Evolutionary conservation across 805 yeast genomes (phyloP).

Genomic region (Metschnikowia amazonensis): DNA sequence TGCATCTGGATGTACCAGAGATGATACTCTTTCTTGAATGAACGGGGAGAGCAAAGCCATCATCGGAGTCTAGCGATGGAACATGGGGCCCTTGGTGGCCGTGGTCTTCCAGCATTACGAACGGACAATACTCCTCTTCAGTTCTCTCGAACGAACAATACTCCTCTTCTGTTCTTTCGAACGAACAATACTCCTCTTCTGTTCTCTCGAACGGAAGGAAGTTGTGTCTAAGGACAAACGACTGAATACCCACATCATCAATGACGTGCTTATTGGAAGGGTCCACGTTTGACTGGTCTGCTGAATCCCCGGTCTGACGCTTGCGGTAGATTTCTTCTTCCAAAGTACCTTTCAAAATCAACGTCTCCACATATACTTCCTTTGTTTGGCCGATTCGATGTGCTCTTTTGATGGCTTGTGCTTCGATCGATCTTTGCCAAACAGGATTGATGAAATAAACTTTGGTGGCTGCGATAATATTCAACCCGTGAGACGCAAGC

Average conservation of each 20-base stretch:
- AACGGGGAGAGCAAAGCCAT: conserved; percentile 13
- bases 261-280: conserved; percentile 39
- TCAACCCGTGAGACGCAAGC: conserved; percentile 66
- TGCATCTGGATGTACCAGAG: background rate
- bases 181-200: conserved; percentile 37
- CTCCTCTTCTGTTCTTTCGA: conserved; percentile 31
- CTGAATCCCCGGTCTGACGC: conserved; percentile 19
- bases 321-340: conserved; percentile 63
- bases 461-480: conserved; percentile 63
- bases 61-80: background rate
- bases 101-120: conserved; percentile 13
- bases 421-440: conserved; percentile 66
- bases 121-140: conserved; percentile 36
- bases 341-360: conserved; percentile 56
- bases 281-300: conserved; percentile 13
- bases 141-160: conserved; percentile 20
- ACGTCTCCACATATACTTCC: conserved; percentile 67
- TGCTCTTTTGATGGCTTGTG: conserved; percentile 74
- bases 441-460: conserved; percentile 71
- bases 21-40: conserved; percentile 21
- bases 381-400: conserved; percentile 69
- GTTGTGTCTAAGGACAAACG: conserved; percentile 48
- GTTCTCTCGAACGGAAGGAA: conserved; percentile 35
- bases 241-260: conserved; percentile 58
- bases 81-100: conserved; percentile 10